phyloP scores from a whole-genome alignment of 2,329 filamentous ascomycete species.

The Penicillium janthinellum region DNA sequence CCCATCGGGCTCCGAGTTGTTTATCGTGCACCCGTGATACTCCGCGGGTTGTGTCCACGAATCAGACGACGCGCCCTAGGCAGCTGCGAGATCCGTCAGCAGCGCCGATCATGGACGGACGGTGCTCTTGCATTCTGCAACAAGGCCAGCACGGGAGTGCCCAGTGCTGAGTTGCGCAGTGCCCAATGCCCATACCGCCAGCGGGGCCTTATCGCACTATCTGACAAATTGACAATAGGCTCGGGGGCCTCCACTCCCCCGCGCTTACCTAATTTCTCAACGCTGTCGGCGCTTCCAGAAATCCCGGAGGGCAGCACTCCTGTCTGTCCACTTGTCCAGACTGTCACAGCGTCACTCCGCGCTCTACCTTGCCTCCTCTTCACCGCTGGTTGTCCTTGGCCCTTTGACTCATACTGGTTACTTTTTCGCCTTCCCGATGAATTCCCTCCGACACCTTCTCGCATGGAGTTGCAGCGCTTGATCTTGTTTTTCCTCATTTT shows the following conservation, averaged over 20 bases:
- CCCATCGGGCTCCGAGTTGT: constrained; percentile 2
- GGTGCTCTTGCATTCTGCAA: not conserved
- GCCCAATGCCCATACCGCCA: not conserved
- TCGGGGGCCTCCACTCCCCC: constrained; percentile 17
- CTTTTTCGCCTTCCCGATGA: not conserved
- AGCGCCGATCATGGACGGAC: constrained; percentile 8
- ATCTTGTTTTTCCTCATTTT: constrained; percentile 2
- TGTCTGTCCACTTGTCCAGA: not conserved
- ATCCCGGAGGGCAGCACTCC: constrained; percentile 4
- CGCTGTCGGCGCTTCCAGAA: constrained; percentile 29
- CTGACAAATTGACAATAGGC: not conserved
- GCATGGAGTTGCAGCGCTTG: constrained; percentile 11
- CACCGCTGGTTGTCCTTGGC: constrained; percentile 17
- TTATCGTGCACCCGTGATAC: constrained; percentile 14
- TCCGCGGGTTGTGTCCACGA: constrained; percentile 4
- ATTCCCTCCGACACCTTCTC: constrained; percentile 6
- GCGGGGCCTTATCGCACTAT: constrained; percentile 7
- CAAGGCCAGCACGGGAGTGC: not conserved
- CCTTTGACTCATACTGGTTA: constrained; percentile 12
- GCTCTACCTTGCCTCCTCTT: not conserved
- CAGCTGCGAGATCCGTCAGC: constrained; percentile 14
- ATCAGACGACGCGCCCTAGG: constrained; percentile 13
- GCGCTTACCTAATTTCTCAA: constrained; percentile 30
- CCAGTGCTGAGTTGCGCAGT: not conserved
- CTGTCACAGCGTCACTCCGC: not conserved